phyloP scores from a whole-genome alignment of 164 flowering plant genomes.

The Kingdonia uniflora region DNA sequence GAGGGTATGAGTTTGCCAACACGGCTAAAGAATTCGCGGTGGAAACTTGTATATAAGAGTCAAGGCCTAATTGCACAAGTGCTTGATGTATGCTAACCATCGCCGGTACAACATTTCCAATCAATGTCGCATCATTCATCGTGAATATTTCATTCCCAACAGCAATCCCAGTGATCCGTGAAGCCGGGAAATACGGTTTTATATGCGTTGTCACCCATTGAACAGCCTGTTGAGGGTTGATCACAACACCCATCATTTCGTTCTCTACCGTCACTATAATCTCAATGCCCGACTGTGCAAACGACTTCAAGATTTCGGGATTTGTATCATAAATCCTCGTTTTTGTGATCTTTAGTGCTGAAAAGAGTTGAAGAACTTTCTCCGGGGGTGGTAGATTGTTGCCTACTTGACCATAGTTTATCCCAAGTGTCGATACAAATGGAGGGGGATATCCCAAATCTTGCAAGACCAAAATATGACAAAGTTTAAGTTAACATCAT shows the following conservation, averaged over 20 bases:
- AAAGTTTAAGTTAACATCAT: too few species aligned
- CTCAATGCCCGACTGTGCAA: constrained; percentile 64
- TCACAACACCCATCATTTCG: constrained; percentile 27
- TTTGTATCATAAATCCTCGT: constrained; percentile 88
- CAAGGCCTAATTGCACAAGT: constrained; percentile 46
- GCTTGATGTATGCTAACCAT: constrained; percentile 53
- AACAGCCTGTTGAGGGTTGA: constrained; percentile 58
- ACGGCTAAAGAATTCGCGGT: constrained; percentile 60
- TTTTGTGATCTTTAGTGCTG: constrained; percentile 45
- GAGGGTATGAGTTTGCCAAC: constrained; percentile 59
- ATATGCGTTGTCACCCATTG: constrained; percentile 71
- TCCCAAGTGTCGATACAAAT: constrained; percentile 50
- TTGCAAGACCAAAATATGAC: neutral
- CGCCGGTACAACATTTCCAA: constrained; percentile 52
- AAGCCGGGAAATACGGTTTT: constrained; percentile 70
- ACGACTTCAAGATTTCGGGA: constrained; percentile 61
- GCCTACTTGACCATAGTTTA: constrained; percentile 88
- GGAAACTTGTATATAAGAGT: constrained; percentile 51
- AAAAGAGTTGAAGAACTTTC: constrained; percentile 42
- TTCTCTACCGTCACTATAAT: constrained; percentile 75
- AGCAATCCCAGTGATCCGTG: constrained; percentile 66
- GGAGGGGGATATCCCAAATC: constrained; percentile 22
- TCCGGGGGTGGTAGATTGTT: constrained; percentile 77
- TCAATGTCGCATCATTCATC: constrained; percentile 31
- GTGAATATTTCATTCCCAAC: constrained; percentile 86